These are phyloP conservation scores for Beta macrorhiza DNA, from an alignment of 179 eudicot species.

Conservation along the genomic window DNA sequence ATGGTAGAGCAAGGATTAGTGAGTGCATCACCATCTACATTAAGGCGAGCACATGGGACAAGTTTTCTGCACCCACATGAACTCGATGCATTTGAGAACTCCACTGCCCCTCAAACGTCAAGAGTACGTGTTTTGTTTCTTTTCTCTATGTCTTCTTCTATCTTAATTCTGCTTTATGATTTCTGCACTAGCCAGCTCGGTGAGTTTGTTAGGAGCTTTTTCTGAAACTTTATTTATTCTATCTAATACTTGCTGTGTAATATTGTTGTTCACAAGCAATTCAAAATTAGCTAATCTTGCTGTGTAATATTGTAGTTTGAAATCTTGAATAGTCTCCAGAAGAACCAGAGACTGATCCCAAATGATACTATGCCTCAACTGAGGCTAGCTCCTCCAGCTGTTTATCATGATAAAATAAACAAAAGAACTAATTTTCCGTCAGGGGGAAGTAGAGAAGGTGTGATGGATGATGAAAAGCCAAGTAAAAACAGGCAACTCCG, in stretches of 20 bases:
- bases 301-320: slow-evolving; percentile 59
- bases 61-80: slow-evolving; percentile 47
- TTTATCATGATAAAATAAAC: slow-evolving; percentile 90
- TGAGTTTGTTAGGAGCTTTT: neutral
- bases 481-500: slow-evolving; percentile 56
- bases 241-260: neutral
- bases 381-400: slow-evolving; percentile 97
- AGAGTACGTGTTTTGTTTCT: slow-evolving; percentile 48
- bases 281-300: neutral
- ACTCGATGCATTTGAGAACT: slow-evolving; percentile 54
- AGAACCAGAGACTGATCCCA: slow-evolving; percentile 51
- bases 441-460: slow-evolving; percentile 46
- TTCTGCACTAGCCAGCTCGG: neutral
- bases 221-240: too few species aligned
- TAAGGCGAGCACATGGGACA: slow-evolving; percentile 42
- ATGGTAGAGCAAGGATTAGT: slow-evolving; percentile 58
- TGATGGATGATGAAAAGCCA: slow-evolving; percentile 38
- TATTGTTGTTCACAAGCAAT: too few species aligned
- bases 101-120: slow-evolving; percentile 45
- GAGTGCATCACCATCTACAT: slow-evolving; percentile 41
- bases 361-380: slow-evolving; percentile 66
- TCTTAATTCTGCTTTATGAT: neutral
- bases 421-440: slow-evolving; percentile 42
- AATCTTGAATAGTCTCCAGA: slow-evolving; percentile 67
- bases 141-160: neutral